Evolutionary conservation across 768 basidiomycete genomes (phyloP).

Genomic region (Phlebiopsis gigantea): DNA sequence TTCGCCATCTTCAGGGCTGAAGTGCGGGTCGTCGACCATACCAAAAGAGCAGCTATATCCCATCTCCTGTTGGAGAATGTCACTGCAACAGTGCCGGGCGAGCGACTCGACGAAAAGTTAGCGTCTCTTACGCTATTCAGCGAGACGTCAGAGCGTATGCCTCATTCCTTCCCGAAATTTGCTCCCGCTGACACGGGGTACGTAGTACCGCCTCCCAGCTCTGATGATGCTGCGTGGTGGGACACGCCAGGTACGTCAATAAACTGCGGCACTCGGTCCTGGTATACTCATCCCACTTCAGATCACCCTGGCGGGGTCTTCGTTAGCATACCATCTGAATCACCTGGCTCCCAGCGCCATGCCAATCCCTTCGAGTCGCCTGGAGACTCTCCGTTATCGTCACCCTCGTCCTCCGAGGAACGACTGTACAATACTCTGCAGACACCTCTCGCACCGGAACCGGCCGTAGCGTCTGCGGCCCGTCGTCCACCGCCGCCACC

Average conservation of each 20-base stretch:
- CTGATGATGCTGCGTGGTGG: conserved; percentile 79
- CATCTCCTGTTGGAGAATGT: conserved; percentile 63
- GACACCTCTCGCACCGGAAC: conserved; percentile 49
- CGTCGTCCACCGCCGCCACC: conserved; percentile 45
- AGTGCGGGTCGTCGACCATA: conserved; percentile 73
- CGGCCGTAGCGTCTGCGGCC: not conserved
- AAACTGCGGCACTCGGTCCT: not conserved
- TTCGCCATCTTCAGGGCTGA: conserved; percentile 78
- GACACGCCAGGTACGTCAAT: conserved; percentile 50
- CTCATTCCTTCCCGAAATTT: not conserved
- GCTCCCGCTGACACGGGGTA: not conserved
- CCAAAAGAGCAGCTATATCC: conserved; percentile 67
- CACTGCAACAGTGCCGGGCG: conserved; percentile 55
- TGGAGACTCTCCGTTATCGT: conserved; percentile 57
- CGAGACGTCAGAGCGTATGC: conserved; percentile 38
- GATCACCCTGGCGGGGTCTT: conserved; percentile 58
- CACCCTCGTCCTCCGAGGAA: conserved; percentile 81
- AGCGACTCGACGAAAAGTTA: conserved; percentile 68
- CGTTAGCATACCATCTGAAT: conserved; percentile 24
- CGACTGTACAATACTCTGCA: conserved; percentile 80
- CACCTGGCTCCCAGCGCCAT: conserved; percentile 14
- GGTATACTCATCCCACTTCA: conserved; percentile 20
- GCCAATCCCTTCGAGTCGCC: conserved; percentile 75
- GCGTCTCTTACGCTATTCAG: conserved; percentile 48
- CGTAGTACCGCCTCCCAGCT: conserved; percentile 81